Evolutionary conservation across 75 land plant genomes (phyloP), one percentile per base, ranked within the genome.

Genomic region (Chamaecyparis obtusa): DNA sequence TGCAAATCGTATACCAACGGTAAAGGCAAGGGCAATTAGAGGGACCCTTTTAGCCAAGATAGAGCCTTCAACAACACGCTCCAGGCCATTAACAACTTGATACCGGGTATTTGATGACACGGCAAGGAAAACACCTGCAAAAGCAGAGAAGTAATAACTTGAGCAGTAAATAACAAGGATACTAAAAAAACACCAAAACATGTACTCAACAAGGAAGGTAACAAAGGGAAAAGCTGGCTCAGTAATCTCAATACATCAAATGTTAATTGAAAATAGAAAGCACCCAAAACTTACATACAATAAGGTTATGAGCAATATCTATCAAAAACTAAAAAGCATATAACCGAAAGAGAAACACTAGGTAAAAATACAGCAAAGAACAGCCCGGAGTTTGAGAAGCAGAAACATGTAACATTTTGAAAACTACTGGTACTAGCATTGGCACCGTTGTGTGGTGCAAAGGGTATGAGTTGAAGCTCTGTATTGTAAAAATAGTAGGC

Each of bases 61-160:
- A 16, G 98, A 95, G 44, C 92, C 89, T 90, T 97, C 99, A 10
- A 97, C 99, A 74, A 97, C 71, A 0, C 93, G 92, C 87, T 97
- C 99, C 57, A 97, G 85, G 1, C 96, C 96, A 87, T 97, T 97
- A 44, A 97, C 86, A 37, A 97, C 86, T 83, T 97, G 99, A 82
- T 96, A 97, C 6, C 99, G 94, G 55, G 99, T 93, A 88, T 97
- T 97, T 32, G 99, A 97, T 15, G 98, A 96, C 39, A 97, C 89
- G 5, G 91, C 98, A 84, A 97, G 95, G 87, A 97, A 97, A 1
- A 97, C 95, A 83, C 96, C 98, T 96, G 93, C 85, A 37, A 17
- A 15, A 10, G n/a, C 14, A 44, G 30, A 44, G 14, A 81, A 46
- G 49, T 46, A 8, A 43, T 81, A 81, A 44, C 27, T 46, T n/a